phyloP scores from a whole-genome alignment of 2,329 filamentous ascomycete genomes.

The Fusarium sp. region DNA sequence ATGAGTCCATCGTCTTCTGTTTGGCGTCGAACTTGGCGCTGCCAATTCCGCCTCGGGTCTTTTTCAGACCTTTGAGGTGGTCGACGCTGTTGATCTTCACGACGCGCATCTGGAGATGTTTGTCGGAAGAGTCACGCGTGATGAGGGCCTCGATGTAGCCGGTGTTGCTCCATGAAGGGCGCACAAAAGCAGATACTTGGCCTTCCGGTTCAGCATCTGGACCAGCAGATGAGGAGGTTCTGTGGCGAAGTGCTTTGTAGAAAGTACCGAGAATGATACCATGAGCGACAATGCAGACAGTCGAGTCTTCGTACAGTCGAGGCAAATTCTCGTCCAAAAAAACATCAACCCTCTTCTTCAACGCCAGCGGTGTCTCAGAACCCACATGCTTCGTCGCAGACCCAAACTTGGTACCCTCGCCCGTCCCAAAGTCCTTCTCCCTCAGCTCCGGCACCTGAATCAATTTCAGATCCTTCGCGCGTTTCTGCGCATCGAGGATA shows the following conservation, averaged over 20 bases:
- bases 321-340: slow-evolving; percentile 78
- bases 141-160: slow-evolving; percentile 57
- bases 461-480: slow-evolving; percentile 31
- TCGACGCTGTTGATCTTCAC: slow-evolving; percentile 74
- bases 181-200: slow-evolving; percentile 23
- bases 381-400: slow-evolving; percentile 55
- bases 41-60: slow-evolving; percentile 85
- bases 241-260: slow-evolving; percentile 70
- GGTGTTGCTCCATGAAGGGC: slow-evolving; percentile 65
- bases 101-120: slow-evolving; percentile 57
- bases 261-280: slow-evolving; percentile 82
- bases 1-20: slow-evolving; percentile 81
- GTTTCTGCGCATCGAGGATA: slow-evolving; percentile 67
- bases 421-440: slow-evolving; percentile 80
- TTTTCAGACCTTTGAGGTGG: slow-evolving; percentile 80
- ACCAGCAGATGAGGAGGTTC: slow-evolving; percentile 54
- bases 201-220: slow-evolving; percentile 22
- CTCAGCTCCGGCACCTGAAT: slow-evolving; percentile 62
- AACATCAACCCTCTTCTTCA: slow-evolving; percentile 70
- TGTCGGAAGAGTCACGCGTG: slow-evolving; percentile 4
- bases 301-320: slow-evolving; percentile 47
- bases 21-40: slow-evolving; percentile 79
- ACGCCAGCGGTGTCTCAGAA: slow-evolving; percentile 75
- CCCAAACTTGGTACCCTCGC: slow-evolving; percentile 73
- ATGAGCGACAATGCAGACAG: slow-evolving; percentile 74